Base-by-base conservation (phyloP, 2,329 filamentous ascomycete species). In the Apiospora kogelbergensis region DNA sequence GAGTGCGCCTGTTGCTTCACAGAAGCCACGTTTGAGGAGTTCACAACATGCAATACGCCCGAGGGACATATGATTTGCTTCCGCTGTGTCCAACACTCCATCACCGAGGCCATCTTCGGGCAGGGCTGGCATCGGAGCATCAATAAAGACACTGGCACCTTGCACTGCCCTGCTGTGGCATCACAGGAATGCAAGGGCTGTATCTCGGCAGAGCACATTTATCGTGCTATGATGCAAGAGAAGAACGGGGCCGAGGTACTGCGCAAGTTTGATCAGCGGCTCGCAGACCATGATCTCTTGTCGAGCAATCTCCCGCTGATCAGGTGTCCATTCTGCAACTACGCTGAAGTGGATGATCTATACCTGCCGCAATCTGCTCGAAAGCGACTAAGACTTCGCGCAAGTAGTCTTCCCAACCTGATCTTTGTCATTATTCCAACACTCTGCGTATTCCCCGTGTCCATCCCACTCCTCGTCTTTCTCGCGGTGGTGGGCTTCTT, bases 61-160 rank as follows among this genome's bases (percentile, higher is more conserved):
- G 85, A 87, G 2, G 90, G 88, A 1, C 93, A 96, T 80, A 87
- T 93, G 76, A 85, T 95, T 68, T 96, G 93, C 81, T 91, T 95
- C 80, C 88, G 88, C 63, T 98, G 96, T 79, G 90, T 98, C 66
- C 91, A 91, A 72, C 89, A 92, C 72, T 91, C 94, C 13, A 87
- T 95, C 70, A 92, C 91, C 65, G 95, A 98, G 78, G 94, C 95
- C 1, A 83, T 98, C 0, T 98, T 97, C 77, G 96, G 96, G 0
- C 96, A 98, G 79, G 93, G 93, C 67, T 98, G 95, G 93, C 88
- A 89, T 65, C 90, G 92, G 70, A 96, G 89, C 74, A 91, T 98
- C 74, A 88, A 96, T 76, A 80, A 88, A 37, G 86, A 90, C 69
- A 88, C 85, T 45, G 92, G 92, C 45, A 94, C 93, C 0, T 84